Evolutionary conservation across 805 yeast species (phyloP).

Genomic region (Nakazawaea sp.): DNA sequence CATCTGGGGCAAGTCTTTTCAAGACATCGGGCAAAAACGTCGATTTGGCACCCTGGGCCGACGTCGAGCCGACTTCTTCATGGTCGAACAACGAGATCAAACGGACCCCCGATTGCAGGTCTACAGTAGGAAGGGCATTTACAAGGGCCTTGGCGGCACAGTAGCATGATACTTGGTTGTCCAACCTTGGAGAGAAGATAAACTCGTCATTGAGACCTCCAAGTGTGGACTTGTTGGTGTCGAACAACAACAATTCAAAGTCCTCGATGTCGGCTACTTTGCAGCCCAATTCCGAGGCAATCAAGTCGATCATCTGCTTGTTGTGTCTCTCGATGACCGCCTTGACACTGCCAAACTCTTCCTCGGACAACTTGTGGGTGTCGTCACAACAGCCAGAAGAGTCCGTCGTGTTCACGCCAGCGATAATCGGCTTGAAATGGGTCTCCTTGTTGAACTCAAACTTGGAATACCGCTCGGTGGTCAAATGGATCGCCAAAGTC

Average conservation of each 20-base stretch:
- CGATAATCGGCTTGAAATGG: slow-evolving; percentile 82
- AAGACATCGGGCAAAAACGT: slow-evolving; percentile 78
- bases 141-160: slow-evolving; percentile 70
- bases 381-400: slow-evolving; percentile 44
- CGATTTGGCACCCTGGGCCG: slow-evolving; percentile 97
- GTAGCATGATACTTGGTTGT: slow-evolving; percentile 83
- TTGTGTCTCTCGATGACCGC: slow-evolving; percentile 71
- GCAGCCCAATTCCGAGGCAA: slow-evolving; percentile 61
- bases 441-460: slow-evolving; percentile 88
- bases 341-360: slow-evolving; percentile 59
- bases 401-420: slow-evolving; percentile 32
- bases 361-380: slow-evolving; percentile 35
- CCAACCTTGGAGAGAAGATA: slow-evolving; percentile 85
- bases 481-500: slow-evolving; percentile 87
- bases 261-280: slow-evolving; percentile 63
- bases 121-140: slow-evolving; percentile 33
- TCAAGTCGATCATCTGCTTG: slow-evolving; percentile 54
- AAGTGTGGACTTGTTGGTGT: slow-evolving; percentile 72
- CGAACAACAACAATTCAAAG: slow-evolving; percentile 81
- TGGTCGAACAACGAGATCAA: slow-evolving; percentile 86
- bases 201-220: slow-evolving; percentile 93
- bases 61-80: slow-evolving; percentile 89
- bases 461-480: slow-evolving; percentile 66
- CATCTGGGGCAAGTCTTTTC: slow-evolving; percentile 52
- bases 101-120: slow-evolving; percentile 51